Evolutionary conservation across 2,329 filamentous ascomycete species (phyloP), one percentile per base, ranked within the genome.

Genomic region (Dryadomyces quercivorus): DNA sequence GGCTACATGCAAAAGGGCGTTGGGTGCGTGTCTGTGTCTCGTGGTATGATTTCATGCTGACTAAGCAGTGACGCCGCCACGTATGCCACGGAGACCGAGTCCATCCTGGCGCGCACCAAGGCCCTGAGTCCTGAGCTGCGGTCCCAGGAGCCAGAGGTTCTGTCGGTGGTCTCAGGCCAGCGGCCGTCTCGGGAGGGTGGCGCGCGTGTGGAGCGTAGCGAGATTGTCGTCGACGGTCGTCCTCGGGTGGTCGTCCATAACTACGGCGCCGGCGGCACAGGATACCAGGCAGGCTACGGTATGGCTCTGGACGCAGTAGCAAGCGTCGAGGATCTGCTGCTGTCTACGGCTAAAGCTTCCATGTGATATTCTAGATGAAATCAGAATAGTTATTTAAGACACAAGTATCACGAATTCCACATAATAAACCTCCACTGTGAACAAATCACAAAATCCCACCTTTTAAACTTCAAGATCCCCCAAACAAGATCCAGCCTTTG

Each of bases 251-350:
- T 70, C 12, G 66, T 73, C 3, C 71, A 72, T 58, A 72, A 72
- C 52, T 73, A 75, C 57, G 72, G 72, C 5, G 72, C 71, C 5
- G 70, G 72, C 1, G 72, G 72, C 10, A 71, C 72, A 2, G 72
- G 72, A 0, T 75, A 70, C 56, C 72, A 74, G 51, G 71, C 72
- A 3, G 69, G 69, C 5, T 70, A 67, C 43, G 69, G 67, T 6
- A 70, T 70, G 69, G 67, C 69, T 0, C 16, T 66, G 20, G 69
- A 70, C 40, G 64, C 69, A 0, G 66, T 69, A 10, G 50, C 52
- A n/a, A 56, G 57, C 13, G 61, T 63, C 1, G 63, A 67, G 6
- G 62, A 66, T 46, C 21, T 67, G 7, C 51, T 69, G 34, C 46
- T 15, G 16, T 10, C 13, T 6, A 4, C 8, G 20, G 8, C 22